Evolutionary conservation across 192 early-diverging fungal species (phyloP), one percentile per base, ranked within the genome.

Genomic region (Paraglomus occultum): DNA sequence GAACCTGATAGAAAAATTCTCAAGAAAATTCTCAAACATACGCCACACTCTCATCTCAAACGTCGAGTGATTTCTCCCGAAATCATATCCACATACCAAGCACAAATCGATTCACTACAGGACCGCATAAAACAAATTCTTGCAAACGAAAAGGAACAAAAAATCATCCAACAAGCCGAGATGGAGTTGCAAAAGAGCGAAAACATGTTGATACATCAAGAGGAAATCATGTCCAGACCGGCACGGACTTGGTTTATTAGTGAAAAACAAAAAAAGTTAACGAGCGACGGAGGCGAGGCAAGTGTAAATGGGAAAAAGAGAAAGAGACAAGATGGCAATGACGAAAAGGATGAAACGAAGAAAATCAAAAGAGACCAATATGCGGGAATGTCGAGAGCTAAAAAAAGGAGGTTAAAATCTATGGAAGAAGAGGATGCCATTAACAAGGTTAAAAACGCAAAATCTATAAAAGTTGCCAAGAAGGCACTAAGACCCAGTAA

Each of bases 171-270:
- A 39, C 85, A 89, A 44, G 89, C 94, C 0, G 97, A 99, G 59
- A 98, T 97, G 95, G 86, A 97, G 73, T 72, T 95, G 60, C 77
- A 82, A 43, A 95, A 93, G 82, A 87, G 87, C 31, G 74, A 90
- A 51, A 99, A 99, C 74, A 77, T 97, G 71, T 68, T 97, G 39
- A 76, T 84, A 64, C 89, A 94, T 76, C 83, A 87, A 70, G 82
- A 88, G 23, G 97, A 99, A 73, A 98, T 99, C 73, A 84, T 88
- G 77, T 79, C 80, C 71, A 84, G 95, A 47, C 97, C 97, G 23
- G 90, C 89, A 42, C 86, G 89, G 81, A 95, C 91, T 7, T 99
- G 96, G 96, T 98, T 99, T 87, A 92, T 95, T 76, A 80, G 88
- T 8, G 79, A 87, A 22, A 83, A 85, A 61, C 90, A 94, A 51